Evolutionary conservation across 2,329 filamentous ascomycete species (phyloP).

Genomic region (Teratosphaeria pseudoeucalypti): DNA sequence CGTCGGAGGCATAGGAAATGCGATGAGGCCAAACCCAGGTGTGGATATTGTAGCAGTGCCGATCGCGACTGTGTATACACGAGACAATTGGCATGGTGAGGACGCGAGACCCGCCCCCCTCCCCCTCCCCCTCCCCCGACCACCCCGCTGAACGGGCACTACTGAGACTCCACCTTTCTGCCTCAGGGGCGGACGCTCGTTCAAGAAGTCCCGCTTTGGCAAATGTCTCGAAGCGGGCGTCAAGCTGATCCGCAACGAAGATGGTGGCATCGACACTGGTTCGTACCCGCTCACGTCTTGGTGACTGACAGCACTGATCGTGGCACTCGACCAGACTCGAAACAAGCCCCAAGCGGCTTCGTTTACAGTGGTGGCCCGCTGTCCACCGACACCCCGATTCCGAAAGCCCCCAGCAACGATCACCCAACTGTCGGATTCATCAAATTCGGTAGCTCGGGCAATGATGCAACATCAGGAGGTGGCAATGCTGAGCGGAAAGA

Average conservation of each 20-base stretch:
- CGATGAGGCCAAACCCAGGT: background rate
- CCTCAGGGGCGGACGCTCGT: background rate
- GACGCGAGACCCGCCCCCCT: background rate
- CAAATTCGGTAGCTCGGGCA: background rate
- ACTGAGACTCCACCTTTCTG: background rate
- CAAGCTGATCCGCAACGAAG: background rate
- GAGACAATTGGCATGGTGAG: background rate
- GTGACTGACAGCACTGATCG: background rate
- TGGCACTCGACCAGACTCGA: background rate
- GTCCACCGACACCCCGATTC: background rate
- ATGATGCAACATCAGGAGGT: background rate
- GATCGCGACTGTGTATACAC: background rate
- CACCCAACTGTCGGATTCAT: background rate
- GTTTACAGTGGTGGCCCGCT: background rate
- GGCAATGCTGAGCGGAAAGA: background rate
- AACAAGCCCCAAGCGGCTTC: background rate
- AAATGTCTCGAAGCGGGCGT: background rate
- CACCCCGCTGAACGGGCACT: background rate
- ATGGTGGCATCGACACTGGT: background rate
- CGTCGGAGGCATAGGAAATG: background rate
- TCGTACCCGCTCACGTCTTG: background rate
- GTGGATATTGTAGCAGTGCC: background rate
- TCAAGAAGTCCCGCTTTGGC: background rate
- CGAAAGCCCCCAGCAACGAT: background rate
- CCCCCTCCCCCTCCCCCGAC: no score